These are phyloP conservation scores for Tylopilus intermedius DNA, from an alignment of 768 basidiomycete species.

Conservation along the genomic window DNA sequence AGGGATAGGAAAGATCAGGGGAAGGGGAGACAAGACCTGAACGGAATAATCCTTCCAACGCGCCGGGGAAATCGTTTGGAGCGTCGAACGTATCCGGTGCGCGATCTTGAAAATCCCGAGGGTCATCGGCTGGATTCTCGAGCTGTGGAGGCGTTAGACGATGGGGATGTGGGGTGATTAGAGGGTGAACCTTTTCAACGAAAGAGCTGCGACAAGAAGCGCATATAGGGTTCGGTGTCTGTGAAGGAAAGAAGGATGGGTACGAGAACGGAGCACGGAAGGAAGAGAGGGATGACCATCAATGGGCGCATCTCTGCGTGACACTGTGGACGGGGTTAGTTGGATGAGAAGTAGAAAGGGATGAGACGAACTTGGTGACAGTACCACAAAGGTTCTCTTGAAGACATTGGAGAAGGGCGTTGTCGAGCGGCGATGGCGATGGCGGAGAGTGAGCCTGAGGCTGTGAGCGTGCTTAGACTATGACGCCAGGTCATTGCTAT, in stretches of 20 bases:
- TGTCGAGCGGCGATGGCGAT: slow-evolving; percentile 1
- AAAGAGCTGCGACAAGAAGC: slow-evolving; percentile 78
- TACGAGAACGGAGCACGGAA: background rate
- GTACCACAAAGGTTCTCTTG: slow-evolving; percentile 71
- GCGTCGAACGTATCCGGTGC: slow-evolving; percentile 25
- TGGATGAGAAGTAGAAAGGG: background rate
- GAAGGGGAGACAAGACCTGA: slow-evolving; percentile 12
- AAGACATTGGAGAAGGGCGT: slow-evolving; percentile 47
- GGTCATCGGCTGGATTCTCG: slow-evolving; percentile 71
- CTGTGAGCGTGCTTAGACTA: background rate
- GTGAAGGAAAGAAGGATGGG: slow-evolving; percentile 9
- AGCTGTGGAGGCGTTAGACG: slow-evolving; percentile 42
- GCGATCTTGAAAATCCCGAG: slow-evolving; percentile 55
- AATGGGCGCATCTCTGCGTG: slow-evolving; percentile 84
- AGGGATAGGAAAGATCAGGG: background rate
- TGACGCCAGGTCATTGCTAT: slow-evolving; percentile 7
- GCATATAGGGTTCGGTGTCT: slow-evolving; percentile 82
- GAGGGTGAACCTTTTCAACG: slow-evolving; percentile 58
- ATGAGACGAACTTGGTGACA: slow-evolving; percentile 57
- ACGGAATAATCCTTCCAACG: slow-evolving; percentile 50
- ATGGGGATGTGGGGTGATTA: background rate
- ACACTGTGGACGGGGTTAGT: slow-evolving; percentile 48
- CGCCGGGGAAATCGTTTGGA: slow-evolving; percentile 33
- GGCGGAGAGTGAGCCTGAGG: background rate
- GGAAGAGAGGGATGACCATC: slow-evolving; percentile 52